Conservation (phyloP, 176 grass and related monocot genomes). For the Carex kokanica region DNA sequence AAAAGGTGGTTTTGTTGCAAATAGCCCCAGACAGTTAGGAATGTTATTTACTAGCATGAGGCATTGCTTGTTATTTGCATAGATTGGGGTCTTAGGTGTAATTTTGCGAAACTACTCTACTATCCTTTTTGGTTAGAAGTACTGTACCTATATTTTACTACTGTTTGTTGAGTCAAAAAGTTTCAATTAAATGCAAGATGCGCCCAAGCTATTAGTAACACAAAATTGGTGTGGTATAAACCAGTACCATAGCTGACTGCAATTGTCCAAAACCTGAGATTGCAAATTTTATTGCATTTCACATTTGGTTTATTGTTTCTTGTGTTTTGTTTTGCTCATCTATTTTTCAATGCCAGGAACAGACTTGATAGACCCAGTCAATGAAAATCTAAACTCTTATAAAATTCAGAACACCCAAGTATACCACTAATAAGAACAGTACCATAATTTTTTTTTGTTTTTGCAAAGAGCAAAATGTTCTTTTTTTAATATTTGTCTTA, state of each 20-base stretch:
- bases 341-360: too few species aligned
- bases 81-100: background rate
- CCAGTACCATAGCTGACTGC: background rate
- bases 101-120: background rate
- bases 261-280: background rate
- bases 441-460: background rate
- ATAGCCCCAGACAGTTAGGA: background rate
- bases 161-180: background rate
- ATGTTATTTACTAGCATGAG: background rate
- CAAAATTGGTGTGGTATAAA: background rate
- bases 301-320: too few species aligned
- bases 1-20: background rate
- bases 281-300: background rate
- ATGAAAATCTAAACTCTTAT: too few species aligned
- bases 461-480: background rate
- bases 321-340: too few species aligned
- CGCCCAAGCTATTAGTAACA: background rate
- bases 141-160: background rate
- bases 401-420: too few species aligned
- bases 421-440: background rate
- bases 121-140: background rate
- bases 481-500: constrained; percentile 17
- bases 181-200: background rate
- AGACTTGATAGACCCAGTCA: too few species aligned
- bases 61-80: background rate